These are phyloP conservation scores for Boletus tomentosulus DNA, from an alignment of 768 basidiomycete genomes.

Conservation along the genomic window DNA sequence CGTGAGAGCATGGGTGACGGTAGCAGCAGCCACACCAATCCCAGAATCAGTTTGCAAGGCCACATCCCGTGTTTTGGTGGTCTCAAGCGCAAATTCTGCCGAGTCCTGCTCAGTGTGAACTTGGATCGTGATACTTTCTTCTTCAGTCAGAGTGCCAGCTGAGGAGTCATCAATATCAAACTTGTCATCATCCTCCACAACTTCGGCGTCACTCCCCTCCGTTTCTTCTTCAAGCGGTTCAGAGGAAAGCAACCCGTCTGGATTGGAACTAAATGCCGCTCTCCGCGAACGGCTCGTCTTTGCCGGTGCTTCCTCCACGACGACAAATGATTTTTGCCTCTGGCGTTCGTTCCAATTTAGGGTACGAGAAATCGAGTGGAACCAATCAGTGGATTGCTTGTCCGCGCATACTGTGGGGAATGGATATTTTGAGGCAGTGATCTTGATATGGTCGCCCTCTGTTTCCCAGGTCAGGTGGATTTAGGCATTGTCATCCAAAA, in stretches of 20 bases:
- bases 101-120: slow-evolving; percentile 15
- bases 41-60: slow-evolving; percentile 27
- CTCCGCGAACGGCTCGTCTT: slow-evolving; percentile 34
- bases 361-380: slow-evolving; percentile 93
- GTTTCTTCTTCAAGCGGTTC: slow-evolving; percentile 40
- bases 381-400: slow-evolving; percentile 98
- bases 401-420: slow-evolving; percentile 99
- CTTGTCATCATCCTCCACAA: slow-evolving; percentile 63
- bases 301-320: slow-evolving; percentile 83
- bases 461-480: slow-evolving; percentile 11
- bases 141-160: slow-evolving; percentile 39
- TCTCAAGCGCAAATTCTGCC: slow-evolving; percentile 13
- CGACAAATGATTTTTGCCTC: slow-evolving; percentile 97
- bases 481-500: not conserved
- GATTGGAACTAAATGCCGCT: slow-evolving; percentile 2
- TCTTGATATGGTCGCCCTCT: slow-evolving; percentile 99
- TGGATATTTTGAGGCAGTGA: slow-evolving; percentile 94
- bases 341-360: slow-evolving; percentile 99
- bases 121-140: slow-evolving; percentile 1
- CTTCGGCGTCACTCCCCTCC: slow-evolving; percentile 36
- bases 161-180: slow-evolving; percentile 95
- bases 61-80: slow-evolving; percentile 29
- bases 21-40: slow-evolving; percentile 29
- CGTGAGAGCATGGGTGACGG: slow-evolving; percentile 29
- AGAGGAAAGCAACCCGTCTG: slow-evolving; percentile 13